Percentiles rank a stretch among this genome's conserved stretches.
Evolutionary conservation across 2,329 filamentous ascomycete species (phyloP).

Genomic region (Escovopsis sp.): DNA sequence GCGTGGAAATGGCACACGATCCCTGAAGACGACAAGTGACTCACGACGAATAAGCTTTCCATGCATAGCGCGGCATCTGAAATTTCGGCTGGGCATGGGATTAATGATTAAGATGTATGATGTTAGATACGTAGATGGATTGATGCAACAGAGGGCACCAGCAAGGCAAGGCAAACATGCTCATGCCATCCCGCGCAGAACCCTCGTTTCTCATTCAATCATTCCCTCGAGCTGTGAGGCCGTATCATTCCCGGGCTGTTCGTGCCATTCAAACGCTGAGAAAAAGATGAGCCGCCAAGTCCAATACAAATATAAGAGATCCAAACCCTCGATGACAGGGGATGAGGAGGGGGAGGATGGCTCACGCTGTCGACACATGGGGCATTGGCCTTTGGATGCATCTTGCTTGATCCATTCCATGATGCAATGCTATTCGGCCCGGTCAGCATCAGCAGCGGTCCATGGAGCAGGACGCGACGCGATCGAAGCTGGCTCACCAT

Average conservation of each 20-base stretch:
- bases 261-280: constrained; percentile 27
- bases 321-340: neutral
- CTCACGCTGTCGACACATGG: constrained; percentile 92
- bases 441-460: too few species aligned
- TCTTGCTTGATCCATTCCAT: constrained; percentile 94
- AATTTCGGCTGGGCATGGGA: too few species aligned
- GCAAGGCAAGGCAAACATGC: too few species aligned
- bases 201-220: too few species aligned
- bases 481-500: constrained; percentile 46
- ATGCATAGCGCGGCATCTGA: too few species aligned
- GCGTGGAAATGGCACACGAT: neutral
- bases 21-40: neutral
- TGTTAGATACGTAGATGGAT: too few species aligned
- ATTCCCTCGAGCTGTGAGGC: constrained; percentile 14
- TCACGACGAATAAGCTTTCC: too few species aligned
- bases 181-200: too few species aligned
- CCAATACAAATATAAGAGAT: too few species aligned
- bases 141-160: too few species aligned
- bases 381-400: constrained; percentile 81
- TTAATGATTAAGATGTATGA: too few species aligned
- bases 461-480: neutral
- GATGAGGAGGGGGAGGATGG: neutral
- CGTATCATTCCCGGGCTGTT: constrained; percentile 20
- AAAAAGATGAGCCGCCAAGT: neutral
- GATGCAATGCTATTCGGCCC: constrained; percentile 64